A percentile compares a stretch with the other conserved stretches of the same genome.
phyloP scores from a whole-genome alignment of 192 early-diverging fungal species.

The Endogone sp. region DNA sequence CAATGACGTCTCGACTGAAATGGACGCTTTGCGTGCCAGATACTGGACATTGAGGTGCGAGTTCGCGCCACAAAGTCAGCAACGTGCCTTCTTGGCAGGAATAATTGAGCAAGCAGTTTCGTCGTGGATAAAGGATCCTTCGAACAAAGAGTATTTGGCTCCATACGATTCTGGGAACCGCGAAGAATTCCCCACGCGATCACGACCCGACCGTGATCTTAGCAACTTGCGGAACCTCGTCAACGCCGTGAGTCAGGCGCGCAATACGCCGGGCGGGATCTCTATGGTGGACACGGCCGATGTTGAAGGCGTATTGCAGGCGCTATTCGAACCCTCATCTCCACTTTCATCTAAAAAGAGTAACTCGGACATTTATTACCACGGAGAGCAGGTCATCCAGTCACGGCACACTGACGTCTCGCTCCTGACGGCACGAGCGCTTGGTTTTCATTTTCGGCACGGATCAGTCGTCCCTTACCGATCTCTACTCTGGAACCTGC shows the following conservation, averaged over 20 bases:
- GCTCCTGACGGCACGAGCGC: constrained; percentile 27
- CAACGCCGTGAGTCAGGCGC: constrained; percentile 10
- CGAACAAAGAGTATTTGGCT: constrained; percentile 15
- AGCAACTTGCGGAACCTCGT: background rate
- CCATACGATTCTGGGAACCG: constrained; percentile 17
- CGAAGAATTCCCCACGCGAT: constrained; percentile 6
- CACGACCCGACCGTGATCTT: constrained; percentile 11
- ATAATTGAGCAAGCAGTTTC: constrained; percentile 38
- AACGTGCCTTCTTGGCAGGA: constrained; percentile 32
- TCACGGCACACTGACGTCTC: constrained; percentile 4
- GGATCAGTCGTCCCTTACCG: constrained; percentile 38
- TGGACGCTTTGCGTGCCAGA: constrained; percentile 48
- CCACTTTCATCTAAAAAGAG: background rate
- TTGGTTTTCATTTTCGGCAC: constrained; percentile 39
- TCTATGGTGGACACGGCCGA: constrained; percentile 24
- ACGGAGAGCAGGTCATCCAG: background rate
- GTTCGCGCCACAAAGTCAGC: constrained; percentile 38
- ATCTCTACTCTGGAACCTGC: constrained; percentile 52
- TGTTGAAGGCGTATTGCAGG: constrained; percentile 39
- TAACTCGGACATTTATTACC: background rate
- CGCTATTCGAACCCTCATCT: constrained; percentile 27
- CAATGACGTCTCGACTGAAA: constrained; percentile 32
- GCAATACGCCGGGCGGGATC: background rate
- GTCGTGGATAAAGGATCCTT: constrained; percentile 44
- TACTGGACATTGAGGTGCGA: constrained; percentile 36